phyloP scores from a whole-genome alignment of 345 rosid genomes.

The Arabidopsis suecica region DNA sequence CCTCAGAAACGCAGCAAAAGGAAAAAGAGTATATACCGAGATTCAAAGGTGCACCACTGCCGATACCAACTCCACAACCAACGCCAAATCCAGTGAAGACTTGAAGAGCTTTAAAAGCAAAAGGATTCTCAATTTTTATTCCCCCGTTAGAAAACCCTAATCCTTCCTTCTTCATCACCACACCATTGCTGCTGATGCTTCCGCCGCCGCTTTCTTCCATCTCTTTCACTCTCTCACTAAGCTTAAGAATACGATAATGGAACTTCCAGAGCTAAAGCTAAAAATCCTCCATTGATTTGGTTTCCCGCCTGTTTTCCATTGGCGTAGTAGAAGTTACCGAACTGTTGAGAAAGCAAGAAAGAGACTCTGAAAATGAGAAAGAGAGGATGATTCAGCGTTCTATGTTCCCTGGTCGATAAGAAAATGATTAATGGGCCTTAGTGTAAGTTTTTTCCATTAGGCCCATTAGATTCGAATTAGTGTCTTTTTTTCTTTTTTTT shows the following conservation, averaged over 20 bases:
- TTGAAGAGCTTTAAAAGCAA: slow-evolving; percentile 86
- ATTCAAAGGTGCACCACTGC: slow-evolving; percentile 78
- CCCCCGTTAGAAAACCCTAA: slow-evolving; percentile 56
- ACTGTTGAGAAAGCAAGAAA: neutral
- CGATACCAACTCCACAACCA: slow-evolving; percentile 96
- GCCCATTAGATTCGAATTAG: slow-evolving; percentile 30
- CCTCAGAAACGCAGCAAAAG: neutral
- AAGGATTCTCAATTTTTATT: slow-evolving; percentile 72
- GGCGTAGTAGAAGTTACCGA: slow-evolving; percentile 6
- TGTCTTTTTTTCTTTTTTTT: neutral
- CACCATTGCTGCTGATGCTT: slow-evolving; percentile 39
- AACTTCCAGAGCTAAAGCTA: slow-evolving; percentile 16
- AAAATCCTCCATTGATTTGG: neutral
- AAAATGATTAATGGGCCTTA: slow-evolving; percentile 9
- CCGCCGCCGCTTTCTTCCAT: slow-evolving; percentile 46
- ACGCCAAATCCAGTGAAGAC: slow-evolving; percentile 95
- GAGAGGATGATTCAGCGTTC: neutral
- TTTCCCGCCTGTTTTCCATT: slow-evolving; percentile 46
- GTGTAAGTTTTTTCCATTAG: neutral
- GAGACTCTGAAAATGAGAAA: neutral
- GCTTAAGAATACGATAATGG: neutral
- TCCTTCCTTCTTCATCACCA: slow-evolving; percentile 50
- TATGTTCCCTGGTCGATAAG: neutral
- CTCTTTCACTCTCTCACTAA: slow-evolving; percentile 19
- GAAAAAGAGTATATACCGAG: slow-evolving; percentile 60